These are phyloP conservation scores for Protostelium mycophagum DNA, from an alignment of 78 protist genomes.

Conservation along the genomic window DNA sequence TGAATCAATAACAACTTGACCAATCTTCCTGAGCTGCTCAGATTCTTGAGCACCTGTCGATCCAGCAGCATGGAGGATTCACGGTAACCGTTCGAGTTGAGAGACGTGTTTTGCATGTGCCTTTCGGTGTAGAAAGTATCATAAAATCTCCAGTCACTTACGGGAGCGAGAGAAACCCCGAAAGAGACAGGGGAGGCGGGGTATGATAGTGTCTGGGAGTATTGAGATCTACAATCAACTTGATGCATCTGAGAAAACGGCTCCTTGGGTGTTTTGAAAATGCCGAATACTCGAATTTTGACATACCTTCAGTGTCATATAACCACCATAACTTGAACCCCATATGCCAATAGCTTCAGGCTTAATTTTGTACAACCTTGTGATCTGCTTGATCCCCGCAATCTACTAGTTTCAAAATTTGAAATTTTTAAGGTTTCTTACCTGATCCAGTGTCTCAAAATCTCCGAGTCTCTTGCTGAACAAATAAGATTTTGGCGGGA, in stretches of 20 bases:
- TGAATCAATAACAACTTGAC: neutral
- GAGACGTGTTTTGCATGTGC: slow-evolving; percentile 1
- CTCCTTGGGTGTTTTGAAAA: neutral
- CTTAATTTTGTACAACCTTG: neutral
- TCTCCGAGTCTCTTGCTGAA: neutral
- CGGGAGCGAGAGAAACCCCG: slow-evolving; percentile 8
- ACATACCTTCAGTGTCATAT: neutral
- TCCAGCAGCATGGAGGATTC: neutral
- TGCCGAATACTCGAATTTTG: neutral
- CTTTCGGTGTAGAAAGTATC: slow-evolving; percentile 4
- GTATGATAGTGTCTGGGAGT: neutral
- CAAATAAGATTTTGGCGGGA: neutral
- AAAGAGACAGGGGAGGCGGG: neutral
- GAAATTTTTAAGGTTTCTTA: too few relatives aligned
- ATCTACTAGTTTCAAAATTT: too few relatives aligned
- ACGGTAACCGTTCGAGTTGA: neutral
- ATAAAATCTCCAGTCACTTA: slow-evolving; percentile 2
- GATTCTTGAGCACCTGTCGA: neutral
- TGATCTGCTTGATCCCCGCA: neutral
- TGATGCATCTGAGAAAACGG: too few relatives aligned
- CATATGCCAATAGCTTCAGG: neutral
- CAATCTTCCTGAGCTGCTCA: neutral
- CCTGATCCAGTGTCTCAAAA: neutral
- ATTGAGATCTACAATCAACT: too few relatives aligned
- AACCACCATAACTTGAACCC: slow-evolving; percentile 5